phyloP scores from a whole-genome alignment of 805 yeast genomes.

The Limtongozyma cylindracea region DNA sequence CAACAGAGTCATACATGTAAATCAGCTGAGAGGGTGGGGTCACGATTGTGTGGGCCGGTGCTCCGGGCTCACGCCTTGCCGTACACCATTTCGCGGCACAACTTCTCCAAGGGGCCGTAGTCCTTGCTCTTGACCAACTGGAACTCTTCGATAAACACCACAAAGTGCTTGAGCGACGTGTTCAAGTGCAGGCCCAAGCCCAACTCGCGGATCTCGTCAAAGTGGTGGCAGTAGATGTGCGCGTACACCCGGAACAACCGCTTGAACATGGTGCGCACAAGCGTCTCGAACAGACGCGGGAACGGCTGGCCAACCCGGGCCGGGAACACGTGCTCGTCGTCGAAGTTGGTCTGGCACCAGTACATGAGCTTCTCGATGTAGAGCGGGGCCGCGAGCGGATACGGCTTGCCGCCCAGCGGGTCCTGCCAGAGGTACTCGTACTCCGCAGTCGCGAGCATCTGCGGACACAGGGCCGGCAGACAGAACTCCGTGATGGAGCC shows the following conservation, averaged over 20 bases:
- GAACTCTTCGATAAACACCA: constrained; percentile 69
- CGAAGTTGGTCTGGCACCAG: constrained; percentile 87
- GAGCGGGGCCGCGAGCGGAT: constrained; percentile 80
- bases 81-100: constrained; percentile 48
- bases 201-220: constrained; percentile 80
- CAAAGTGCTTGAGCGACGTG: constrained; percentile 85
- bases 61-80: no score
- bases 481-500: constrained; percentile 94
- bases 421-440: constrained; percentile 97
- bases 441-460: constrained; percentile 95
- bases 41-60: no score
- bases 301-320: constrained; percentile 79
- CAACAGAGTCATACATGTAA: no score
- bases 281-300: constrained; percentile 56
- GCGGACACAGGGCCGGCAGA: constrained; percentile 82
- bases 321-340: constrained; percentile 79
- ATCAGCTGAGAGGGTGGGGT: no score
- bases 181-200: constrained; percentile 84
- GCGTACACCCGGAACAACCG: constrained; percentile 88
- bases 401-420: constrained; percentile 31
- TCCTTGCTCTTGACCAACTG: constrained; percentile 54
- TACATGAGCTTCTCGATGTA: constrained; percentile 83
- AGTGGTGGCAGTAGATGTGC: constrained; percentile 93
- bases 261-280: constrained; percentile 71
- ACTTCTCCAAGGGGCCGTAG: constrained; percentile 76